These are phyloP conservation scores for Stenocarpella maydis DNA, from an alignment of 2,329 filamentous ascomycete species.

Conservation along the genomic window DNA sequence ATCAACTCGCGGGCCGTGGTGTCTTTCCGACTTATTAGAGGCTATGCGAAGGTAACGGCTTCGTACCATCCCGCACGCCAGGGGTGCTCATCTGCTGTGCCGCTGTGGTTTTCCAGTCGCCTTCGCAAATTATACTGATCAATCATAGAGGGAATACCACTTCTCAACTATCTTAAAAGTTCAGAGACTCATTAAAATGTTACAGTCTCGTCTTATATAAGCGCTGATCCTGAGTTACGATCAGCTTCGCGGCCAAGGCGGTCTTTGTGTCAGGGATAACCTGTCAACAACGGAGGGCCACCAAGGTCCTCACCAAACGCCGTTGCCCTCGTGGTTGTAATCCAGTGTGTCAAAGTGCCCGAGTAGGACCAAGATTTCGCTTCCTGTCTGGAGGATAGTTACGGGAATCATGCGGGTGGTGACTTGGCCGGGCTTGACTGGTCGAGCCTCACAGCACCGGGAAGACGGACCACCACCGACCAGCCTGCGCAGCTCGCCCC, in stretches of 20 bases:
- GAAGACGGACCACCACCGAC: neutral
- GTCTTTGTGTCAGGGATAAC: too few relatives aligned
- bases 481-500: neutral
- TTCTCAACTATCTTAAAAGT: too few relatives aligned
- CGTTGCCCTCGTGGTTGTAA: neutral
- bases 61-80: neutral
- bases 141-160: neutral
- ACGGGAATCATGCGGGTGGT: conserved; percentile 13
- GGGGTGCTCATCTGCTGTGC: neutral
- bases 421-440: conserved; percentile 16
- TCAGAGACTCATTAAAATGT: too few relatives aligned
- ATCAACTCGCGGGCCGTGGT: neutral
- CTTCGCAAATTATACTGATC: neutral
- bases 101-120: neutral
- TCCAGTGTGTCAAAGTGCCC: conserved; percentile 4
- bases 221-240: too few relatives aligned
- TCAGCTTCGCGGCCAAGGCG: too few relatives aligned
- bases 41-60: neutral
- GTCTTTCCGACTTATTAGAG: neutral
- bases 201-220: too few relatives aligned
- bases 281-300: too few relatives aligned
- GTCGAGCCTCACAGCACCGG: neutral
- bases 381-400: conserved; percentile 29
- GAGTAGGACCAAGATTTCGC: conserved; percentile 22
- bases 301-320: too few relatives aligned